These are phyloP conservation scores for Flaveria ramosissima DNA, from an alignment of 129 eudicot species.

Conservation along the genomic window DNA sequence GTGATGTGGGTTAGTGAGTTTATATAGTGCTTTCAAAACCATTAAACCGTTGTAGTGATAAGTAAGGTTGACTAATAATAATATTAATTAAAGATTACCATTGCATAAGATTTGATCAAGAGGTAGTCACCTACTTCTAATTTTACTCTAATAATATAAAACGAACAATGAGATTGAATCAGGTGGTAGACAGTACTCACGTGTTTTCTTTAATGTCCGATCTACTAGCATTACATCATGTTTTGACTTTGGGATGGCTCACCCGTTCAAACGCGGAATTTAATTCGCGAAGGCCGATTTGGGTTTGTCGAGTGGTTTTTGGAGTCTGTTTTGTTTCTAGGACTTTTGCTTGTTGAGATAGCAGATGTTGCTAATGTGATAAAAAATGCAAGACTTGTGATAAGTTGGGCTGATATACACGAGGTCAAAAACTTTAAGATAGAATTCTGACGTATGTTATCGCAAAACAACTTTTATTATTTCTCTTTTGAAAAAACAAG, in stretches of 20 bases:
- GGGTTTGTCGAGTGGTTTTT: too few relatives aligned
- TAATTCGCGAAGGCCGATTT: too few relatives aligned
- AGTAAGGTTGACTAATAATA: conserved; percentile 14
- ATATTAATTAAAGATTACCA: not conserved
- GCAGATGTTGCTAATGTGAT: too few relatives aligned
- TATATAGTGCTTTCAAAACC: conserved; percentile 26
- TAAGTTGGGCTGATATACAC: too few relatives aligned
- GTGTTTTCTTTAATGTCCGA: conserved; percentile 35
- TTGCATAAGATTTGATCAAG: conserved; percentile 20
- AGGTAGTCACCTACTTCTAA: conserved; percentile 21
- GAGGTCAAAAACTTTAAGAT: too few relatives aligned
- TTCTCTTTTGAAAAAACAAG: too few relatives aligned
- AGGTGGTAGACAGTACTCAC: conserved; percentile 22
- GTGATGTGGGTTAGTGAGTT: conserved; percentile 18
- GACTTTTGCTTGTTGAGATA: too few relatives aligned
- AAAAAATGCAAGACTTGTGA: too few relatives aligned
- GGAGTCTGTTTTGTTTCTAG: too few relatives aligned
- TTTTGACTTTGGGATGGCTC: conserved; percentile 24
- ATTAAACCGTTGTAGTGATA: not conserved
- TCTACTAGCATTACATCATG: not conserved
- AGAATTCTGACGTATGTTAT: too few relatives aligned
- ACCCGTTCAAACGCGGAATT: too few relatives aligned
- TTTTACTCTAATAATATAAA: conserved; percentile 6
- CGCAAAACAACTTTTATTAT: too few relatives aligned
- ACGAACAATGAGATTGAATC: conserved; percentile 26